phyloP scores from a whole-genome alignment of 2,329 filamentous ascomycete genomes.

The Hypoxylon sp. region DNA sequence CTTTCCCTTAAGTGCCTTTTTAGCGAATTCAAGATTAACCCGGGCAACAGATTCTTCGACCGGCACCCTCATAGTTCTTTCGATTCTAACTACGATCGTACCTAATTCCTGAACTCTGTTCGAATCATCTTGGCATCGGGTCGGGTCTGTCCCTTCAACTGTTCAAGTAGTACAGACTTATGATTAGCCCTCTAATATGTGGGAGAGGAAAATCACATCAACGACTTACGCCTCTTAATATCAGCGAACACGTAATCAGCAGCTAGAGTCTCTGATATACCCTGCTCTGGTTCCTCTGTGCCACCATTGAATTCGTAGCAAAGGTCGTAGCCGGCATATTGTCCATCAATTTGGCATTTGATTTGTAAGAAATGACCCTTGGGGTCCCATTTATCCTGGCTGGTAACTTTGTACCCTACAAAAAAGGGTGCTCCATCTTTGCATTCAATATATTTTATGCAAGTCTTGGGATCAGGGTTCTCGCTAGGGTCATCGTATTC shows the following conservation, averaged over 20 bases:
- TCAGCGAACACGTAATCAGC: too few species aligned
- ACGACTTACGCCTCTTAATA: not conserved
- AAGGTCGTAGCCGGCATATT: not conserved
- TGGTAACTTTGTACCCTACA: not conserved
- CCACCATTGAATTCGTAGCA: not conserved
- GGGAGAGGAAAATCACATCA: not conserved
- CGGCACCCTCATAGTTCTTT: not conserved
- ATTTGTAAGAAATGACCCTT: not conserved
- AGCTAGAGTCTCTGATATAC: not conserved
- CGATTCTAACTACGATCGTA: not conserved
- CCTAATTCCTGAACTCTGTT: not conserved
- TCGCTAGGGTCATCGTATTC: not conserved
- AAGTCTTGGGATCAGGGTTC: not conserved
- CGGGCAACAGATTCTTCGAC: not conserved
- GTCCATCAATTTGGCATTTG: not conserved
- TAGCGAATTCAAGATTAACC: not conserved
- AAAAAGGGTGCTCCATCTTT: not conserved
- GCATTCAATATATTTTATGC: not conserved
- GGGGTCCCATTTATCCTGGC: not conserved
- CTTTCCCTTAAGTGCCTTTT: slow-evolving; percentile 1
- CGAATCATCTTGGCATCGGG: not conserved
- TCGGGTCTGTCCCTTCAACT: not conserved
- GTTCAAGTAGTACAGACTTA: too few species aligned
- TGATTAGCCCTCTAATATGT: too few species aligned
- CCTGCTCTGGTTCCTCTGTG: not conserved